These are phyloP conservation scores for Penicillium fuscoglaucum DNA, from an alignment of 2,329 filamentous ascomycete species.

Conservation along the genomic window DNA sequence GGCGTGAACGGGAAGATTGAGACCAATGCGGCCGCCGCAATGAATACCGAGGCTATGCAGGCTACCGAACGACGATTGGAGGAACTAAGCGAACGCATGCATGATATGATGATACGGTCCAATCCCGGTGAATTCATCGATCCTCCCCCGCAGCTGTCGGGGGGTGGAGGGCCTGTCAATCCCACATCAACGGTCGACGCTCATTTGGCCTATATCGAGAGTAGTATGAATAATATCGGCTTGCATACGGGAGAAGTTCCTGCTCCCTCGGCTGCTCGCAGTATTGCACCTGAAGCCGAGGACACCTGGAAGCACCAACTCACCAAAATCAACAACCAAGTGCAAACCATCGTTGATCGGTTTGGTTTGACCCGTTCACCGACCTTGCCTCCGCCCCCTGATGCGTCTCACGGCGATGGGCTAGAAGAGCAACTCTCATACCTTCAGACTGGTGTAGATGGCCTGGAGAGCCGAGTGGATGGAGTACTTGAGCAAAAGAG, in stretches of 20 bases:
- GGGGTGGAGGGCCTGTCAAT: conserved; percentile 29
- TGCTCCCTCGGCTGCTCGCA: conserved; percentile 1
- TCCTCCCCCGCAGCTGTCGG: conserved; percentile 37
- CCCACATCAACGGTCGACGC: conserved; percentile 43
- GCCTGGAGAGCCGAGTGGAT: conserved; percentile 73
- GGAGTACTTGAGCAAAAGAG: conserved; percentile 82
- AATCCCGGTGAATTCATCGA: conserved; percentile 39
- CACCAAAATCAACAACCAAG: conserved; percentile 62
- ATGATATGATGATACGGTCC: conserved; percentile 61
- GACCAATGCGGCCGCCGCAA: conserved; percentile 16
- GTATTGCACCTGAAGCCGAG: conserved; percentile 45
- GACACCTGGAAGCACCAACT: conserved; percentile 49
- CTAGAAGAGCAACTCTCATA: conserved; percentile 70
- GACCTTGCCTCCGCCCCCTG: conserved; percentile 59
- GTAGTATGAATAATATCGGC: conserved; percentile 61
- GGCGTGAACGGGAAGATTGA: conserved; percentile 27
- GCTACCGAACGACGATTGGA: conserved; percentile 67
- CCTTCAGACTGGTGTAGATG: conserved; percentile 77
- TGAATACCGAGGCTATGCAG: conserved; percentile 52
- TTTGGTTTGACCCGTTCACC: conserved; percentile 47
- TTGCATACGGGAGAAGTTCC: conserved; percentile 44
- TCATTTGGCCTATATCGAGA: conserved; percentile 72
- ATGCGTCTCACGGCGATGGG: conserved; percentile 53
- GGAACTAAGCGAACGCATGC: conserved; percentile 65
- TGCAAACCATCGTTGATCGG: conserved; percentile 59